These are phyloP conservation scores for Rhodotorula sp. DNA, from an alignment of 1,284 basidiomycete species.

Conservation along the genomic window DNA sequence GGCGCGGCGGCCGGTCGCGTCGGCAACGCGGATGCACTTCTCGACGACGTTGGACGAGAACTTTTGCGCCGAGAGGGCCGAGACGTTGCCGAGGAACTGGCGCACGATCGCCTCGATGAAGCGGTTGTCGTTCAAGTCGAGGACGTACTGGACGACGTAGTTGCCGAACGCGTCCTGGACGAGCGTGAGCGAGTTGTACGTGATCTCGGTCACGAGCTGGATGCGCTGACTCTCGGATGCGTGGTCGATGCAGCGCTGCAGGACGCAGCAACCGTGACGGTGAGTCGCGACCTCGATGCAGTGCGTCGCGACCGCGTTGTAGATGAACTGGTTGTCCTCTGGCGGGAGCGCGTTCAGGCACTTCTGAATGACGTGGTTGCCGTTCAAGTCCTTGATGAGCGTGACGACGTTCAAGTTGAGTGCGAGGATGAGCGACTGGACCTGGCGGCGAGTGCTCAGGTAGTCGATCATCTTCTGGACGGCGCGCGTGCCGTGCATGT, in stretches of 20 bases:
- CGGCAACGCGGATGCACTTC: conserved; percentile 95
- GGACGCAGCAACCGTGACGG: conserved; percentile 96
- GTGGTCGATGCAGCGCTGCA: conserved; percentile 98
- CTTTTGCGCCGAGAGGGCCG: conserved; percentile 96
- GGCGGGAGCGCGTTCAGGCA: conserved; percentile 96
- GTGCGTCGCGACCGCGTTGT: conserved; percentile 97
- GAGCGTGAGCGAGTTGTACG: conserved; percentile 93
- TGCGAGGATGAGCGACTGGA: conserved; percentile 94
- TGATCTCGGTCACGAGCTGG: conserved; percentile 98
- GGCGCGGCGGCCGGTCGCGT: conserved; percentile 87
- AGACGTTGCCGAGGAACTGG: conserved; percentile 97
- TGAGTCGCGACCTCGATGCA: conserved; percentile 99
- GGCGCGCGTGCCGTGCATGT: conserved; percentile 99
- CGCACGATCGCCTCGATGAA: conserved; percentile 97
- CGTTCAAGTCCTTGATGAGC: conserved; percentile 97
- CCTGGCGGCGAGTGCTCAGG: conserved; percentile 92
- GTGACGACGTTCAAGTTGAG: conserved; percentile 97
- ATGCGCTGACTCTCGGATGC: conserved; percentile 92
- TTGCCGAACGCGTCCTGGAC: conserved; percentile 93
- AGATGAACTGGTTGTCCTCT: conserved; percentile 99
- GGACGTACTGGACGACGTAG: conserved; percentile 54
- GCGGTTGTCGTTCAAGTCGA: conserved; percentile 95
- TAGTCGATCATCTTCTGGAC: conserved; percentile 99
- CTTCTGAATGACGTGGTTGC: conserved; percentile 99
- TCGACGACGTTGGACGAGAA: conserved; percentile 89